Evolutionary conservation across 495 filamentous ascomycete genomes (phyloP), one percentile per base, ranked within the genome.

Genomic region (Hypoxylon fragiforme): DNA sequence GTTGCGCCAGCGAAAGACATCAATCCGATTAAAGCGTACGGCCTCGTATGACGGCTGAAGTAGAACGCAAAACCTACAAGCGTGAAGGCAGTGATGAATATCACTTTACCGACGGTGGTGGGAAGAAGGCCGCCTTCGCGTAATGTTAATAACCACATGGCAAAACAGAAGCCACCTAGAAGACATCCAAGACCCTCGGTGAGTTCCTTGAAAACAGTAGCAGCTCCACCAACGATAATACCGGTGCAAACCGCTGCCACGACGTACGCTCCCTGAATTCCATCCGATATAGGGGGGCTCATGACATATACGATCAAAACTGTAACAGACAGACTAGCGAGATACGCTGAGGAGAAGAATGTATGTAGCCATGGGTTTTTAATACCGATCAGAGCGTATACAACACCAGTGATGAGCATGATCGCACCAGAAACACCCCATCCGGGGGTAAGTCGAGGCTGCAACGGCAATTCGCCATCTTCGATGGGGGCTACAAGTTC

Each of bases 241-340:
- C 92, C 92, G 3, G 91, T 87, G 50, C 90, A 73, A 30, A 85
- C 79, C 12, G 81, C 83, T 7, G 91, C 92, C 3, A 94, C 89
- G 16, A 97, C 80, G 65, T 94, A 97, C 20, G 85, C 92, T 32
- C 92, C 92, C 70, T 96, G 89, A 6, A 96, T 76, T 0, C 82
- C 90, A 62, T 87, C 72, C 53, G 72, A 78, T 38, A 95, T 82
- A 0, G 92, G 91, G 1, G 85, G 87, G 41, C 77, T 85, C 86
- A 92, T 94, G 38, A 97, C 87, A 64, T 97, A 97, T 36, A 94
- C 70, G 53, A 97, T 92, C 7, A 97, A 72, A 15, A 96, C 89
- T 0, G 87, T 85, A 4, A 92, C 86, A 9, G 87, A 82, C 21
- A 97, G 71, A 54, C 83, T 82, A 12, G 81, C 77, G 9, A 95